Evolutionary conservation across 257 asterid species (phyloP), one percentile per base, ranked within the genome.

Genomic region (Solanum lycopersicoides): DNA sequence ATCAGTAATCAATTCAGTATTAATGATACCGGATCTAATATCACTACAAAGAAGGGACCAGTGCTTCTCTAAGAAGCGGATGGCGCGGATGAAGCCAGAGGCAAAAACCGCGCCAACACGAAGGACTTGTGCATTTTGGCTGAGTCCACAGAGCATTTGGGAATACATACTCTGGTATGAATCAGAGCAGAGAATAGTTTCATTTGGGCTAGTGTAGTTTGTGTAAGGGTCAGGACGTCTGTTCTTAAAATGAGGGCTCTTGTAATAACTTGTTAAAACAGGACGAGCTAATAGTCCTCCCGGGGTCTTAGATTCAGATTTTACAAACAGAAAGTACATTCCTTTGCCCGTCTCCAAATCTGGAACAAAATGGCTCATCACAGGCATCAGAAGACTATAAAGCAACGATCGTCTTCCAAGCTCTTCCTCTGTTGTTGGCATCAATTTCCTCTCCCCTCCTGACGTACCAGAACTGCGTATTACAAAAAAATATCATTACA

Each of bases 101-200:
- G 91, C 91, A 10, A 91, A 91, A 34, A 90, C 90, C 0, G 93
- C 90, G 9, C 93, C 92, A 16, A 85, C 93, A 30, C 92, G 89
- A 6, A 91, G 86, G 83, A 91, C 93, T 76, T 90, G 87, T 13
- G 83, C 30, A 86, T 85, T 80, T 12, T 86, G 90, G 89, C 83
- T 86, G 10, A 90, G 91, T 68, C 92, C 93, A 76, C 93, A 91
- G 10, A 91, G 92, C 92, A 91, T 90, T 68, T 91, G 93, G 72
- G 92, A 88, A 25, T 91, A 91, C 93, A 91, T 89, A 87, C 93
- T 91, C 25, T 91, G 92, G 89, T 89, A 90, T 28, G 90, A 87
- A 63, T 91, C 93, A 10, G 87, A 65, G 56, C 93, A 91, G 11
- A 91, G 88, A 63, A 91, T 84, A 76, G 92, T 39, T 59, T 90